Conservation (phyloP, 2,329 filamentous ascomycete species). For the Fusarium pininemorale region DNA sequence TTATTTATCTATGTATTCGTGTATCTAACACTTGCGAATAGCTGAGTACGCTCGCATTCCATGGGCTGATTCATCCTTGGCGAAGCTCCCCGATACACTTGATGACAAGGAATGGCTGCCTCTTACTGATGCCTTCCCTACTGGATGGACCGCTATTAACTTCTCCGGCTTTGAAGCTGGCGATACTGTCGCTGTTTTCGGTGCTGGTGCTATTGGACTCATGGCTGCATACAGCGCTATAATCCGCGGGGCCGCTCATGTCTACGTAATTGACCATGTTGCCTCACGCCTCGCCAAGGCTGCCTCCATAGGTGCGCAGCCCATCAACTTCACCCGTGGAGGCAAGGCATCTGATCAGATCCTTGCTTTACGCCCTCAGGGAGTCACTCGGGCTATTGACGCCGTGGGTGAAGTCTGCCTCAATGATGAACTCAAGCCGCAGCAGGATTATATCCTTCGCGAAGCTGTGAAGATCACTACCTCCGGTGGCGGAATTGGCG, state of each 20-base stretch:
- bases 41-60: constrained; percentile 16
- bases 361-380: neutral
- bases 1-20: fast-evolving
- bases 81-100: neutral
- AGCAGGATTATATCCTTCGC: constrained; percentile 5
- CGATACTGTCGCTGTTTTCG: constrained; percentile 24
- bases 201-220: constrained; percentile 10
- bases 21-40: neutral
- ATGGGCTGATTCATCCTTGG: constrained; percentile 2
- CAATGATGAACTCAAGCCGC: constrained; percentile 2
- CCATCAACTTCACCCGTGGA: constrained; percentile 22
- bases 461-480: constrained; percentile 9
- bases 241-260: constrained; percentile 16
- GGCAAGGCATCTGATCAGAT: constrained; percentile 27
- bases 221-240: constrained; percentile 27
- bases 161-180: constrained; percentile 17
- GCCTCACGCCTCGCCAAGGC: constrained; percentile 11
- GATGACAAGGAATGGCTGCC: constrained; percentile 14
- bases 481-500: neutral
- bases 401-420: constrained; percentile 12
- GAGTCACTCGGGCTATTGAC: constrained; percentile 13
- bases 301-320: constrained; percentile 14
- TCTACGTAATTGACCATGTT: constrained; percentile 24
- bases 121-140: constrained; percentile 12
- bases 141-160: constrained; percentile 5